phyloP scores from a whole-genome alignment of 1,284 basidiomycete species.

The Trametes sp. region DNA sequence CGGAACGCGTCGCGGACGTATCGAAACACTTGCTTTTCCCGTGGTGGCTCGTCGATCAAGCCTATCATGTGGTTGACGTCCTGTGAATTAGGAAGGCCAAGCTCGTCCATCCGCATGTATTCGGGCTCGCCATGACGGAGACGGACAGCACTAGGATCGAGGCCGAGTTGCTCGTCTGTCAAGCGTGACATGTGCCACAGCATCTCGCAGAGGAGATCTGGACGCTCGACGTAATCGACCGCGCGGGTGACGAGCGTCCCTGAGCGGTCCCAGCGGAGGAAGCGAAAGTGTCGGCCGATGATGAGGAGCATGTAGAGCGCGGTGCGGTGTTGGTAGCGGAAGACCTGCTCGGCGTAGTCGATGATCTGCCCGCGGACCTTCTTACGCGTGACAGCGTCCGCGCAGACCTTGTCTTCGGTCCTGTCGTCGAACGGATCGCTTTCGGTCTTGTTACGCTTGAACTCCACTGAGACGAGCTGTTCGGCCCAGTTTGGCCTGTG shows the following conservation, averaged over 20 bases:
- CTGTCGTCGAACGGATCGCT: constrained; percentile 7
- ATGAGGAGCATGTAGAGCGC: constrained; percentile 22
- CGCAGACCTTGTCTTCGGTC: not conserved
- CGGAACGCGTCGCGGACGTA: constrained; percentile 18
- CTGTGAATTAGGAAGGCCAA: no score
- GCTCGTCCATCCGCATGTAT: constrained; percentile 13
- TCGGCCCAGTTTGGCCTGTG: constrained; percentile 2
- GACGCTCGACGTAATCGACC: constrained; percentile 18
- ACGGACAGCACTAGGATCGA: constrained; percentile 14
- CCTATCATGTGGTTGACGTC: constrained; percentile 1
- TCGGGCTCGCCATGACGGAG: not conserved
- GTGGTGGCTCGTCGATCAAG: not conserved
- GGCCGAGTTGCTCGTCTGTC: constrained; percentile 39
- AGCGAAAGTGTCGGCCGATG: constrained; percentile 14
- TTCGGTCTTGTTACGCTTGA: not conserved
- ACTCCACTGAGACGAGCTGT: constrained; percentile 9
- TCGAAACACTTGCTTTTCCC: constrained; percentile 1
- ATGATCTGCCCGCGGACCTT: constrained; percentile 10
- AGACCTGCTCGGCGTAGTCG: constrained; percentile 12
- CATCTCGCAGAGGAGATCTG: constrained; percentile 12
- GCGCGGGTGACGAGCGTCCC: constrained; percentile 17
- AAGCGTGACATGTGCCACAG: constrained; percentile 34
- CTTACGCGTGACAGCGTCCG: constrained; percentile 5
- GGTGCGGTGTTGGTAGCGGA: constrained; percentile 19
- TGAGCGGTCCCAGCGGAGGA: constrained; percentile 27